Percentiles rank a stretch among this genome's conserved stretches.
These are phyloP conservation scores for Dactylellina haptotyla DNA, from an alignment of 2,329 filamentous ascomycete species.

Conservation along the genomic window DNA sequence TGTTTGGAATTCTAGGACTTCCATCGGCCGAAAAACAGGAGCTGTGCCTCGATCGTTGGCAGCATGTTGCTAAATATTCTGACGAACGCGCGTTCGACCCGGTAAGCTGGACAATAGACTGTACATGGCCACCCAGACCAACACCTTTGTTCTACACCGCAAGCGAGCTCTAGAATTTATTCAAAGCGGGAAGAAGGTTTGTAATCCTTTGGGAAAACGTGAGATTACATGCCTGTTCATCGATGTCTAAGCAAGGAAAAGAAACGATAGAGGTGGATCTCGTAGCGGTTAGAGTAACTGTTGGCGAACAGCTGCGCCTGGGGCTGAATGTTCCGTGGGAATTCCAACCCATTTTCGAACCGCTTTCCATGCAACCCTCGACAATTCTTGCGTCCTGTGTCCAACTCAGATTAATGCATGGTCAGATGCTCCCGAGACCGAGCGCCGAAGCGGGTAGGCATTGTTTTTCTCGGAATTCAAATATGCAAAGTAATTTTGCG, in stretches of 20 bases:
- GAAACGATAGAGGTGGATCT: constrained; percentile 9
- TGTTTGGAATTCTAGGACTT: neutral
- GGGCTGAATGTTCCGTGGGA: constrained; percentile 40
- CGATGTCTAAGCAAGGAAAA: neutral
- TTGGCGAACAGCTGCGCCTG: constrained; percentile 41
- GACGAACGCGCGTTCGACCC: constrained; percentile 49
- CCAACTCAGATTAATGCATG: constrained; percentile 13
- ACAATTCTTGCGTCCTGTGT: constrained; percentile 20
- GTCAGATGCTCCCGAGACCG: constrained; percentile 22
- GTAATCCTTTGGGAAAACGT: neutral
- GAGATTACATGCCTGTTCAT: neutral
- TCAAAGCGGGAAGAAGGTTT: constrained; percentile 18
- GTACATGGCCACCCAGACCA: constrained; percentile 14
- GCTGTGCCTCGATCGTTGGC: constrained; percentile 19
- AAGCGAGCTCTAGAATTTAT: constrained; percentile 46
- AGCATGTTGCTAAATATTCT: constrained; percentile 20
- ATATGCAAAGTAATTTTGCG: neutral
- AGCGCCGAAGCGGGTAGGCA: neutral
- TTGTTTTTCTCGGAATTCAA: constrained; percentile 26
- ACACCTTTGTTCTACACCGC: neutral
- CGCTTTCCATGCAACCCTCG: constrained; percentile 6
- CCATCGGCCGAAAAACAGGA: neutral
- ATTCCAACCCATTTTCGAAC: constrained; percentile 4
- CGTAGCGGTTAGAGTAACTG: constrained; percentile 12
- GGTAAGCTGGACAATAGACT: constrained; percentile 12